Evolutionary conservation across 2,329 filamentous ascomycete genomes (phyloP).

Genomic region (Sarocladiaceae sp.): DNA sequence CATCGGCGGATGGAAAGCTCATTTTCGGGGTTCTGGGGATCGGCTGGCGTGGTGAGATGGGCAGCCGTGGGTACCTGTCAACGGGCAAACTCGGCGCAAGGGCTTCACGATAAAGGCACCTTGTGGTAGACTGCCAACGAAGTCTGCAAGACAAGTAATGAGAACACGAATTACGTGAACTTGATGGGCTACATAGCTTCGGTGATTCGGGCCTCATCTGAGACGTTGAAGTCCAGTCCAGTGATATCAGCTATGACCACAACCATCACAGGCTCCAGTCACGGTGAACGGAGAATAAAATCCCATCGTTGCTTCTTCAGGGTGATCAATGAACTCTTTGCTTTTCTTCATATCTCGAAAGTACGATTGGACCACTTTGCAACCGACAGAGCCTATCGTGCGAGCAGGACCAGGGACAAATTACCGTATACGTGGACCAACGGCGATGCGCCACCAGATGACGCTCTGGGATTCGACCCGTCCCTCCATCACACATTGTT

Average conservation of each 20-base stretch:
- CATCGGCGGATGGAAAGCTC: constrained; percentile 53
- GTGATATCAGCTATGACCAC: too few relatives aligned
- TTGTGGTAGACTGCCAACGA: too few relatives aligned
- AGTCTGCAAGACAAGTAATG: too few relatives aligned
- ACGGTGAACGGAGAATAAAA: too few relatives aligned
- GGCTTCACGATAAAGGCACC: constrained; percentile 22
- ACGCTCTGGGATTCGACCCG: background rate
- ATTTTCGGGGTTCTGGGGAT: constrained; percentile 79
- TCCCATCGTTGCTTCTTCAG: background rate
- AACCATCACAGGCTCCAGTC: too few relatives aligned
- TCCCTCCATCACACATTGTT: constrained; percentile 3
- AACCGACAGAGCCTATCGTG: background rate
- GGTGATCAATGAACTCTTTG: background rate
- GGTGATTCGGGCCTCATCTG: too few relatives aligned
- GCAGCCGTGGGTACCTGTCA: constrained; percentile 79
- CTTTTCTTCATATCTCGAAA: background rate
- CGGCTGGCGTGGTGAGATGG: constrained; percentile 86
- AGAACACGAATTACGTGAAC: constrained; percentile 1
- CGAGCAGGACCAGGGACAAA: background rate
- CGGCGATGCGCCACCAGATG: background rate
- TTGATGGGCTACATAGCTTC: too few relatives aligned
- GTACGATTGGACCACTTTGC: background rate
- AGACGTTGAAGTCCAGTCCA: too few relatives aligned
- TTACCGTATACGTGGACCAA: background rate
- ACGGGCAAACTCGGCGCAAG: constrained; percentile 74